Percentiles rank a stretch among this genome's conserved stretches.
Conservation (phyloP, 140 eudicot species). For the Flaveria floridana region DNA sequence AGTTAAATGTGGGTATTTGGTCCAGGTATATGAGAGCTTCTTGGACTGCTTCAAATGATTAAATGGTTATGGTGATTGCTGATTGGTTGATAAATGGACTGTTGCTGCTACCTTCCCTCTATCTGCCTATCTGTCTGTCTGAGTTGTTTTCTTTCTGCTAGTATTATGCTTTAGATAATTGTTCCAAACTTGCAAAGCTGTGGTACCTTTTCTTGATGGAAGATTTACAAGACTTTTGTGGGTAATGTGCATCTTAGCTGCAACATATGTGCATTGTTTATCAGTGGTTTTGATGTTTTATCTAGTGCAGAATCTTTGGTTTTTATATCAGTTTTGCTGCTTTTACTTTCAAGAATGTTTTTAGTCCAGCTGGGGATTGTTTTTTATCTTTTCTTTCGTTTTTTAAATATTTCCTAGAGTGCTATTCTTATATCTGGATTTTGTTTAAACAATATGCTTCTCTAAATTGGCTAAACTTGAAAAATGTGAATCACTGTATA, state of each 20-base stretch:
- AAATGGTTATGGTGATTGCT: constrained; percentile 43
- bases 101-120: constrained; percentile 66
- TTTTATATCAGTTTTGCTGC: neutral
- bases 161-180: constrained; percentile 27
- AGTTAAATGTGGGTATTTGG: constrained; percentile 35
- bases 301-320: neutral
- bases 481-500: neutral
- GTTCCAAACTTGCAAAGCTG: constrained; percentile 22
- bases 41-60: constrained; percentile 41
- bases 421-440: neutral
- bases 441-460: neutral
- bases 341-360: neutral
- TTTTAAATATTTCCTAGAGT: neutral
- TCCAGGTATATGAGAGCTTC: constrained; percentile 45
- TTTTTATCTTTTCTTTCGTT: neutral
- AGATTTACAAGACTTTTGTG: constrained; percentile 2
- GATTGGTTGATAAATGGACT: constrained; percentile 66
- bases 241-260: constrained; percentile 19
- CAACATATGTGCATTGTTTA: constrained; percentile 19
- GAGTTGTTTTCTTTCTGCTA: constrained; percentile 42
- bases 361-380: neutral
- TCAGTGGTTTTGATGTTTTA: neutral
- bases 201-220: constrained; percentile 15
- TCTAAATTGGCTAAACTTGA: neutral
- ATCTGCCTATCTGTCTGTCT: constrained; percentile 40